Conservation (phyloP, 1,139 yeast genomes). For the Scheffersomyces stambukii region DNA sequence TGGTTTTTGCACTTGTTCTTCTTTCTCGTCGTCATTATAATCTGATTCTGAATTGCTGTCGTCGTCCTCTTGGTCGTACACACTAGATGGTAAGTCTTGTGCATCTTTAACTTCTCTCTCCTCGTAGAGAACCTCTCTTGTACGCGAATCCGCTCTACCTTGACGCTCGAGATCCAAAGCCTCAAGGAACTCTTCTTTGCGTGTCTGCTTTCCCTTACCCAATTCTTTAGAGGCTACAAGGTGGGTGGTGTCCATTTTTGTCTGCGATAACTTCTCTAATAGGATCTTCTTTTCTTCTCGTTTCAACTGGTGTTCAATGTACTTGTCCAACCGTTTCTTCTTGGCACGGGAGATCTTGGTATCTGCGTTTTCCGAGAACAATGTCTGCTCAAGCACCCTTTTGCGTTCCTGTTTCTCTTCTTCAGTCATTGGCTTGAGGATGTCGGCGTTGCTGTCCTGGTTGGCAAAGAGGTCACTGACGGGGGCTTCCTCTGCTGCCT, state of each 20-base stretch:
- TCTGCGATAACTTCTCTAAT: slow-evolving; percentile 65
- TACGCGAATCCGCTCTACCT: slow-evolving; percentile 66
- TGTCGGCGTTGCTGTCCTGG: slow-evolving; percentile 58
- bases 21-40: slow-evolving; percentile 20
- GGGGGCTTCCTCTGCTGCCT: slow-evolving; percentile 9
- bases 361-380: slow-evolving; percentile 53
- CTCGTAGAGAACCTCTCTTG: slow-evolving; percentile 64
- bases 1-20: slow-evolving; percentile 26
- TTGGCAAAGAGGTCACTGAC: slow-evolving; percentile 3
- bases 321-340: slow-evolving; percentile 72
- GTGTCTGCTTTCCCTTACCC: slow-evolving; percentile 75
- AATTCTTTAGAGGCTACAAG: slow-evolving; percentile 70
- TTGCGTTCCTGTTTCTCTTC: slow-evolving; percentile 64
- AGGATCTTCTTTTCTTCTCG: slow-evolving; percentile 83
- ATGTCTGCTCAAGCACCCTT: slow-evolving; percentile 55
- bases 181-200: slow-evolving; percentile 65
- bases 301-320: slow-evolving; percentile 81
- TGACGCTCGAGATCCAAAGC: slow-evolving; percentile 71
- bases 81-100: slow-evolving; percentile 11
- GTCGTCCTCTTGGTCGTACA: slow-evolving; percentile 8
- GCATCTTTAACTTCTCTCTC: slow-evolving; percentile 55
- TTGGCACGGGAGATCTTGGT: slow-evolving; percentile 70
- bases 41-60: slow-evolving; percentile 14
- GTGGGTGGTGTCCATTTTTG: slow-evolving; percentile 68
- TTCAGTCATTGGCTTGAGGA: slow-evolving; percentile 46